Base-by-base conservation (phyloP, 2,329 filamentous ascomycete genomes). In the Colletotrichum costaricense region DNA sequence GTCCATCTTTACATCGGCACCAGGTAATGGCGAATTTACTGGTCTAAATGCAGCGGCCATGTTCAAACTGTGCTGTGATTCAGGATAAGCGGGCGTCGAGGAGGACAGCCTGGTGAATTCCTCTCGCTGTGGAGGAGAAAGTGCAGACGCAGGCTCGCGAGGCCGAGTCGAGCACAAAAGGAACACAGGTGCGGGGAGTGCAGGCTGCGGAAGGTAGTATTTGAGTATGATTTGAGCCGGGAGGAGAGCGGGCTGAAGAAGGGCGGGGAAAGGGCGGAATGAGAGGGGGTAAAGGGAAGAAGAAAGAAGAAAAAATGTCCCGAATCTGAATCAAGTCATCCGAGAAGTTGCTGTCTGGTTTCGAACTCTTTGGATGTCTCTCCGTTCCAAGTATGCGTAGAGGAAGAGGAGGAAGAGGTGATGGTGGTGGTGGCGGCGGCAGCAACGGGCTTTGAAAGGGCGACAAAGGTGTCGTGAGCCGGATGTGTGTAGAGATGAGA, bases 31-130 rank as follows among this genome's bases (percentile, higher is more conserved):
- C 69, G 84, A 84, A 77, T 88, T 88, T 74, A 88, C 86, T 35
- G 87, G 83, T 75, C 85, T 83, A 69, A 88, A 88, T 49, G 86
- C 79, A 72, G 86, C 83, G 76, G 86, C 86, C 87, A 88, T 88
- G 54, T 46, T 69, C 58, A 11, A 68, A 59, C 56, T 66, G 19
- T 42, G 28, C 35, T 14, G 58, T 46, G 58, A 66, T 9, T n/a
- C 33, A n/a, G 38, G 11, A 55, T 28, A 24, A 26, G 65, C 49
- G 54, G 63, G 63, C 33, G 65, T 67, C 49, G 42, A 59, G 66
- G 64, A 72, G 71, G 42, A 64, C 73, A 67, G 63, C 59, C 19
- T 26, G 70, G 69, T 69, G 69, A 69, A 71, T 72, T 56, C 75
- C 76, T 78, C 77, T 80, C 77, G 22, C 46, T 59, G 28, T 38